Base-by-base conservation (phyloP, 2,329 filamentous ascomycete species). In the Diaporthe longicolla region DNA sequence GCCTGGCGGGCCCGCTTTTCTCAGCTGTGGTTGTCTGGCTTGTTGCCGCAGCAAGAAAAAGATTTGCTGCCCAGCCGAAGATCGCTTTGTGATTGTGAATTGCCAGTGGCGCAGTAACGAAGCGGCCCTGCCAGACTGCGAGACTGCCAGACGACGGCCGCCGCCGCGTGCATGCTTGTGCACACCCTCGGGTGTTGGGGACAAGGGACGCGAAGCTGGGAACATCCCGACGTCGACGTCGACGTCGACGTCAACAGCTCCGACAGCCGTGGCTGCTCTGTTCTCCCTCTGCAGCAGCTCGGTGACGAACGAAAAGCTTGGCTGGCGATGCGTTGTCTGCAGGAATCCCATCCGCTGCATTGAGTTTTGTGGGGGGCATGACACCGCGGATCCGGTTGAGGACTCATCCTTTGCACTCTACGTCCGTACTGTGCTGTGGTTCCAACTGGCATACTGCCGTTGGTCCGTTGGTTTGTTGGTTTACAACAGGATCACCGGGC, bases 31-130 rank as follows among this genome's bases (percentile, higher is more conserved):
- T 54, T 45, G 69, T 54, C 63, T 40, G 63, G 63, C 63, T 68
- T 68, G 63, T 68, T 54, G 57, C 70, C 57, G 70, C 70, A 71
- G 57, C 57, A 71, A 71, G 57, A 63, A 24, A 71, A 54, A 68
- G 70, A 61, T 63, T 71, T 71, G 70, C 70, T 71, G 70, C 70
- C 70, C 70, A 63, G 70, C 57, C 57, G 57, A 55, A 63, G 70
- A 71, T 71, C 57, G 59, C 57, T 54, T 61, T 52, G 43, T 71
- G 57, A 54, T 71, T 71, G 45, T 71, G 63, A 54, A 68, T 68
- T 68, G 48, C 63, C 63, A 50, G 70, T 71, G 70, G 70, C 70
- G 70, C 70, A 71, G 70, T 71, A 59, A 21, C 40, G n/a, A 29
- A 63, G 35, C 40, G 54, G 32, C 58, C 24, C 15, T 9, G 58